Conservation (phyloP, 2,329 filamentous ascomycete species). For the Drechmeria coniospora region DNA sequence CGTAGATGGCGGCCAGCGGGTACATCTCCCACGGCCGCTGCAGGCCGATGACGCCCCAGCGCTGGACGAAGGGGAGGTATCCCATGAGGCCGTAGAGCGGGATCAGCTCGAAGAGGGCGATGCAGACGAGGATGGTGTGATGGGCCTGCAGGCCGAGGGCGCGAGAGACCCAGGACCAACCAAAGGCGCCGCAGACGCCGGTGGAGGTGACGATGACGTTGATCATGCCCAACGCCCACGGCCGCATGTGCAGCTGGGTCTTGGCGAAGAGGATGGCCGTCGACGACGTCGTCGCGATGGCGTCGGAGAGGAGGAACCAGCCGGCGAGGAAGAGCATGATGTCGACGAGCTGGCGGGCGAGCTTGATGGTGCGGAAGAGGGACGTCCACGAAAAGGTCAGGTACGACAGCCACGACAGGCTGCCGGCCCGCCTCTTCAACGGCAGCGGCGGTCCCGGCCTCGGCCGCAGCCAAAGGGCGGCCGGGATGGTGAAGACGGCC, state of each 20-base stretch:
- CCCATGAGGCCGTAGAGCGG: slow-evolving; percentile 82
- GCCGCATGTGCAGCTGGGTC: slow-evolving; percentile 77
- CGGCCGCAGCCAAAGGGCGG: slow-evolving; percentile 73
- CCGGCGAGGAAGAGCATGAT: slow-evolving; percentile 67
- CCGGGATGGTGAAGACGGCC: slow-evolving; percentile 79
- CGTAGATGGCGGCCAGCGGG: slow-evolving; percentile 76
- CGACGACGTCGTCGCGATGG: slow-evolving; percentile 84
- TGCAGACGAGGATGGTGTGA: slow-evolving; percentile 86
- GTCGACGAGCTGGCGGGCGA: slow-evolving; percentile 58
- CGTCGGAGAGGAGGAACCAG: slow-evolving; percentile 92
- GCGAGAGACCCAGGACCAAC: slow-evolving; percentile 69
- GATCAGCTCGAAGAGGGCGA: slow-evolving; percentile 79
- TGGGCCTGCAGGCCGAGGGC: slow-evolving; percentile 56
- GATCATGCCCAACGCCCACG: slow-evolving; percentile 78
- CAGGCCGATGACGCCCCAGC: slow-evolving; percentile 66
- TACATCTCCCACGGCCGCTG: slow-evolving; percentile 97
- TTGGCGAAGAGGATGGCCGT: slow-evolving; percentile 95
- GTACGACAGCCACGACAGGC: slow-evolving; percentile 48
- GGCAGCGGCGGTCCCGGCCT: slow-evolving; percentile 74
- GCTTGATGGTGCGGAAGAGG: slow-evolving; percentile 61
- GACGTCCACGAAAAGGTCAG: slow-evolving; percentile 75
- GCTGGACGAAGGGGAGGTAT: slow-evolving; percentile 65
- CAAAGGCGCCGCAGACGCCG: slow-evolving; percentile 77
- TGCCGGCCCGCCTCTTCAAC: no score
- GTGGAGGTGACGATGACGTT: slow-evolving; percentile 79